These are phyloP conservation scores for Ustilago tritici DNA, from an alignment of 1,284 basidiomycete genomes.

Conservation along the genomic window DNA sequence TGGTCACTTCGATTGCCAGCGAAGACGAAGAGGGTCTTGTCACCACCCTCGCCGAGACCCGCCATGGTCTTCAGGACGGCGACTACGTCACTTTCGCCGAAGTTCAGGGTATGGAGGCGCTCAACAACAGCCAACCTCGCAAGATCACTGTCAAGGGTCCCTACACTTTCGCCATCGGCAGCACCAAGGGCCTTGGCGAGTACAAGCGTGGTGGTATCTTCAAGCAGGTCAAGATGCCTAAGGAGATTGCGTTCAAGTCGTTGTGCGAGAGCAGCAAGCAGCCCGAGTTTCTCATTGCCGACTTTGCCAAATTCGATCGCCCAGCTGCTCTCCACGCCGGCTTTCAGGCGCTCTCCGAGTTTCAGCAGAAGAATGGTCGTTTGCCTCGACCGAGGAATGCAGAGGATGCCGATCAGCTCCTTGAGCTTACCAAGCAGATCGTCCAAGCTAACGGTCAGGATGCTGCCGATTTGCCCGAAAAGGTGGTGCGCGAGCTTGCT, in stretches of 20 bases:
- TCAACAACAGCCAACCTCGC: slow-evolving; percentile 90
- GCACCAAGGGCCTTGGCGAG: slow-evolving; percentile 72
- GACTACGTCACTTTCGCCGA: slow-evolving; percentile 98
- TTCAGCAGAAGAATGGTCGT: slow-evolving; percentile 77
- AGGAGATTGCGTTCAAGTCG: slow-evolving; percentile 85
- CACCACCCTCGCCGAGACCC: slow-evolving; percentile 95
- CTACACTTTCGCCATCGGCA: slow-evolving; percentile 70
- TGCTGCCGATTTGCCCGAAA: slow-evolving; percentile 80
- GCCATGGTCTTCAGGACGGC: slow-evolving; percentile 97
- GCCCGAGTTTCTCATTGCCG: slow-evolving; percentile 93
- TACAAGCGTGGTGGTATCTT: slow-evolving; percentile 95
- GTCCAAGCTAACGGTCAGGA: slow-evolving; percentile 74
- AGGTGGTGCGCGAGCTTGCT: slow-evolving; percentile 82
- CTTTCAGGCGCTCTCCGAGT: slow-evolving; percentile 92
- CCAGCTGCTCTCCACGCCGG: slow-evolving; percentile 90
- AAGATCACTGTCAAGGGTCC: slow-evolving; percentile 89
- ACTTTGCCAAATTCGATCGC: slow-evolving; percentile 97
- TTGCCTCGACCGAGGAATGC: slow-evolving; percentile 86
- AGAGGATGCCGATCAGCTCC: slow-evolving; percentile 81
- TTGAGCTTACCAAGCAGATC: slow-evolving; percentile 83
- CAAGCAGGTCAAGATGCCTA: slow-evolving; percentile 99
- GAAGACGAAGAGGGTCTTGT: slow-evolving; percentile 83
- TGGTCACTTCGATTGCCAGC: slow-evolving; percentile 81
- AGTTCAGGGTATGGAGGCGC: slow-evolving; percentile 91
- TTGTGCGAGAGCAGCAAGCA: slow-evolving; percentile 84